Evolutionary conservation across 768 basidiomycete species (phyloP), one percentile per base, ranked within the genome.

Genomic region (Boletus bicolor): DNA sequence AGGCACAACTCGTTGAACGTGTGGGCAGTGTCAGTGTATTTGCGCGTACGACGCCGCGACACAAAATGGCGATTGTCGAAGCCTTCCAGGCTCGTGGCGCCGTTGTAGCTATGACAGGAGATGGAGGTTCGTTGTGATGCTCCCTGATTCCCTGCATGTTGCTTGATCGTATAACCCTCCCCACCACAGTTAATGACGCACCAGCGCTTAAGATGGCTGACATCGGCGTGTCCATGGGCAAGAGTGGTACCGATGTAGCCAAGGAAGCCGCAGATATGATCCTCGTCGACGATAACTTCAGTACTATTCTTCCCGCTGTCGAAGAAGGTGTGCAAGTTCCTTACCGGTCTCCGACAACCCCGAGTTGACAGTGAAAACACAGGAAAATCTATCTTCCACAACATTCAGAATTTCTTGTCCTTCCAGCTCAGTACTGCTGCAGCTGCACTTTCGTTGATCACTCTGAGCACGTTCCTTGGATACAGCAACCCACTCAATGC

Each of bases 401-500:
- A 98, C 65, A 96, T 98, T 66, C 96, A 98, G 71, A 97, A 97
- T 71, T 98, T 98, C 79, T 75, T 98, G 53, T 84, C 91, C 41
- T 98, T 98, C 82, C 95, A 98, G 72, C 83, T 98, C 17, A 95
- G 93, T 63, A 98, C 96, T 3, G 96, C 96, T n/a, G 92, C 93
- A 4, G 93, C 96, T 21, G 94, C 95, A 4, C 76, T 98, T 61
- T 87, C 91, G n/a, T 78, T 98, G 61, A 98, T 98, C 74, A 95
- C 95, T 2, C 77, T 98, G 53, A 93, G 91, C 69, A 98, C 95
- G 21, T 79, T 94, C 70, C 84, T 98, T 64, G 85, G 89, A 14
- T 78, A 97, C 35, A 86, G 85, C 64, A 98, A 96, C 66, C 95
- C 95, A 4, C 79, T 98, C 59, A 98, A 98, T 65, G 87, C 95